Percentiles rank a stretch among this genome's conserved stretches.
Conservation (phyloP, 1,284 basidiomycete genomes). For the Sparassis latifolia region DNA sequence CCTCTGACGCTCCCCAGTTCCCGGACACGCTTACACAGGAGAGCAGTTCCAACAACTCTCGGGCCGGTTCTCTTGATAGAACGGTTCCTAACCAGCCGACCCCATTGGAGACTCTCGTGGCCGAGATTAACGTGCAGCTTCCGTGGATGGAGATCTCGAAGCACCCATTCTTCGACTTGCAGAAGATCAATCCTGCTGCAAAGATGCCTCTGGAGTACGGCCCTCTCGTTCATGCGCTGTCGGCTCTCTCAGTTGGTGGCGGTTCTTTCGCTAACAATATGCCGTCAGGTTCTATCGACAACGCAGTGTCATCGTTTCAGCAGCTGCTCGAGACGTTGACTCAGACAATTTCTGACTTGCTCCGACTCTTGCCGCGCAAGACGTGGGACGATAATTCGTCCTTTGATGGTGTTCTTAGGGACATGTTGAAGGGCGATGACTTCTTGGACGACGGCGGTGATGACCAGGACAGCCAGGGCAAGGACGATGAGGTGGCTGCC, state of each 20-base stretch:
- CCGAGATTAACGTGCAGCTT: constrained; percentile 55
- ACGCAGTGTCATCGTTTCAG: constrained; percentile 80
- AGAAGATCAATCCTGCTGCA: constrained; percentile 61
- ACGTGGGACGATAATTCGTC: constrained; percentile 85
- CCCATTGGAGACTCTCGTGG: constrained; percentile 53
- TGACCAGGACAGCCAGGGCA: constrained; percentile 38
- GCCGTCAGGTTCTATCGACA: constrained; percentile 76
- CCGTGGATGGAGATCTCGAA: constrained; percentile 58
- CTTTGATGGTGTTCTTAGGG: constrained; percentile 75
- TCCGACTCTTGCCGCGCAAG: constrained; percentile 74
- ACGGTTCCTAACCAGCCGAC: constrained; percentile 33
- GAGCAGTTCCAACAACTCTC: constrained; percentile 46
- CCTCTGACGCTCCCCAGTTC: constrained; percentile 36
- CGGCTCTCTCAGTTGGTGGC: constrained; percentile 76
- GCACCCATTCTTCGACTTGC: constrained; percentile 68
- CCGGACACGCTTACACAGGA: constrained; percentile 30
- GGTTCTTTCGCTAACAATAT: constrained; percentile 78
- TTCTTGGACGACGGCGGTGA: constrained; percentile 70
- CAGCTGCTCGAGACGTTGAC: constrained; percentile 79
- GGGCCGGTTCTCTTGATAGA: constrained; percentile 53
- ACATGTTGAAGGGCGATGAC: constrained; percentile 82
- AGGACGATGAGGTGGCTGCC: constrained; percentile 77
- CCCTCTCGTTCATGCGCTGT: constrained; percentile 76
- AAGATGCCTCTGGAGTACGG: constrained; percentile 77
- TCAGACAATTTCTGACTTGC: constrained; percentile 77